Percentiles rank a stretch among this genome's conserved stretches.
Conservation (phyloP, 2,329 filamentous ascomycete species). For the Teratosphaeria zuluensis region DNA sequence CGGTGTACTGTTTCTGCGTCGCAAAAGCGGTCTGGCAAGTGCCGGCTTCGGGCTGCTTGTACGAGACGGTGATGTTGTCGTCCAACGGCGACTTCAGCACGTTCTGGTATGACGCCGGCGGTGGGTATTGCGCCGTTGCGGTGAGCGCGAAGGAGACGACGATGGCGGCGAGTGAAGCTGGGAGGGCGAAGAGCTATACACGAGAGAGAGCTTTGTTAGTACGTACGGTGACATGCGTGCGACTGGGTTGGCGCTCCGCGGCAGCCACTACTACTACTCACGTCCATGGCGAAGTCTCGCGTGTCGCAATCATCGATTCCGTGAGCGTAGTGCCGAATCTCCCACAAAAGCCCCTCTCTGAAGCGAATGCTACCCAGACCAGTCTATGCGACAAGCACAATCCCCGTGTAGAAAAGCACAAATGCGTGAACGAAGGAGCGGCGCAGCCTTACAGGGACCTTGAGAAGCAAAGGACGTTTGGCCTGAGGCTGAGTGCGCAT, state of each 20-base stretch:
- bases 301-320: not conserved
- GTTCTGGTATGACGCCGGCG: slow-evolving; percentile 34
- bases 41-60: slow-evolving; percentile 51
- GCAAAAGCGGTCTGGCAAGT: slow-evolving; percentile 57
- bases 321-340: not conserved
- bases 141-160: slow-evolving; percentile 10
- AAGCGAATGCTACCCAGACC: not conserved
- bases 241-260: not conserved
- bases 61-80: slow-evolving; percentile 55
- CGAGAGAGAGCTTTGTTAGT: not conserved
- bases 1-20: slow-evolving; percentile 59
- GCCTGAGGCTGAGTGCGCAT: not conserved
- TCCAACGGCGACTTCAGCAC: slow-evolving; percentile 54
- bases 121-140: slow-evolving; percentile 29
- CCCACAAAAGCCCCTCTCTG: not conserved
- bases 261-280: not conserved
- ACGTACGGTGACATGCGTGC: not conserved
- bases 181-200: slow-evolving; percentile 5
- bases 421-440: no score
- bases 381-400: not conserved
- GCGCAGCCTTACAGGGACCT: no score
- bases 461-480: no score
- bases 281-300: not conserved
- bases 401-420: not conserved
- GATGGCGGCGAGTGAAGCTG: slow-evolving; percentile 17